These are phyloP conservation scores for Penicillium sp. DNA, from an alignment of 2,329 filamentous ascomycete species.

Conservation along the genomic window DNA sequence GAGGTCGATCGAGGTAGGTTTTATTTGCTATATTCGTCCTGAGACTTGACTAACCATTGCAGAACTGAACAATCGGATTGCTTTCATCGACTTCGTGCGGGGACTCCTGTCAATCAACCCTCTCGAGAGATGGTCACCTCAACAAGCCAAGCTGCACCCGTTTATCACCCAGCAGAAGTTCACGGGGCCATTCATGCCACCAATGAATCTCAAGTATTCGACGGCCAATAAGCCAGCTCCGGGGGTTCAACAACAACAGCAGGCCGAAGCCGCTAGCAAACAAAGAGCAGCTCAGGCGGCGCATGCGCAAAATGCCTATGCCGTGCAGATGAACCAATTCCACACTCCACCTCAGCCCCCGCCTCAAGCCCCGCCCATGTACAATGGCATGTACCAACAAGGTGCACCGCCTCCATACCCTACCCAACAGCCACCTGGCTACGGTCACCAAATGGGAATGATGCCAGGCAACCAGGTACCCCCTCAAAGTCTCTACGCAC, in stretches of 20 bases:
- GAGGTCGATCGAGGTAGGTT: constrained; percentile 87
- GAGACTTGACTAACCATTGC: constrained; percentile 24
- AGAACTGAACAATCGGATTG: constrained; percentile 98
- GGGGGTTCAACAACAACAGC: constrained; percentile 91
- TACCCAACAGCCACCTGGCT: constrained; percentile 68
- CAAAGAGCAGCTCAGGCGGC: constrained; percentile 70
- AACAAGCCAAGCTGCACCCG: constrained; percentile 94
- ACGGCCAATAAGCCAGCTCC: constrained; percentile 84
- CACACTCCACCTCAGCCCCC: constrained; percentile 49
- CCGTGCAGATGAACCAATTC: constrained; percentile 60
- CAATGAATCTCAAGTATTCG: constrained; percentile 91
- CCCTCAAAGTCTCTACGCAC: constrained; percentile 71
- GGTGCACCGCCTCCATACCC: constrained; percentile 75
- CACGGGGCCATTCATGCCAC: constrained; percentile 91
- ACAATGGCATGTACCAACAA: constrained; percentile 75
- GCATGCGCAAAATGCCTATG: constrained; percentile 70
- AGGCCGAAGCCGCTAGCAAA: constrained; percentile 90
- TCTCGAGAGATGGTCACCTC: constrained; percentile 93
- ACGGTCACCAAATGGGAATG: constrained; percentile 72
- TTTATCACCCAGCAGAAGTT: constrained; percentile 99
- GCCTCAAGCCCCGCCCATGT: constrained; percentile 62
- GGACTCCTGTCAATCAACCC: constrained; percentile 93
- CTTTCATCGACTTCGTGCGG: constrained; percentile 97
- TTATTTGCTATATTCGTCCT: constrained; percentile 24
- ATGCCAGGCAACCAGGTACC: constrained; percentile 66